Evolutionary conservation across 1,284 basidiomycete species (phyloP).

Genomic region (Boletus smithii): DNA sequence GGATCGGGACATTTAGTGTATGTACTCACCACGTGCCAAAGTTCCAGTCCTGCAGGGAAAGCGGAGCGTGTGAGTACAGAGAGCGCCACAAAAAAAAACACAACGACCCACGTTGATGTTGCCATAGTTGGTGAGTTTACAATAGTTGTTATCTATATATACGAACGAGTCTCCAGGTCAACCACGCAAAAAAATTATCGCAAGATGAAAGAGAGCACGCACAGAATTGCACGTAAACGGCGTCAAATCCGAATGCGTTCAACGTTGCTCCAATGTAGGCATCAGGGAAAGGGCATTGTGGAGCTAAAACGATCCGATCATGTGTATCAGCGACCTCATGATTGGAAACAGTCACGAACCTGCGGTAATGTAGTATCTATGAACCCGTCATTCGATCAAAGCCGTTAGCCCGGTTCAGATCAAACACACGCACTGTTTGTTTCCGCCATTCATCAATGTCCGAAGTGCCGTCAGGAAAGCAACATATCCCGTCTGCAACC

Average conservation of each 20-base stretch:
- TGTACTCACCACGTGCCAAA: conserved; percentile 46
- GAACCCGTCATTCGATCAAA: conserved; percentile 2
- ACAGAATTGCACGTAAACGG: conserved; percentile 62
- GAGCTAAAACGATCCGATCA: conserved; percentile 35
- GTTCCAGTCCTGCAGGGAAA: conserved; percentile 52
- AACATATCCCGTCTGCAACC: conserved; percentile 46
- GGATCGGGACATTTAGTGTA: too few species aligned
- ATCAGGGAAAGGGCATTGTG: conserved; percentile 68
- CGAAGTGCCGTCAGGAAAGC: conserved; percentile 56
- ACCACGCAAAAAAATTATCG: neutral
- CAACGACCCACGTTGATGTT: conserved; percentile 39
- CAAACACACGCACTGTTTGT: conserved; percentile 43
- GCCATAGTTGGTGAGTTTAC: conserved; percentile 43
- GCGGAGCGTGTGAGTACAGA: neutral
- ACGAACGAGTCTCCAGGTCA: conserved; percentile 2
- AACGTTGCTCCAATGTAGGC: conserved; percentile 52
- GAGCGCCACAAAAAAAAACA: neutral
- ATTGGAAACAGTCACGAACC: conserved; percentile 26
- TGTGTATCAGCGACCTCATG: neutral
- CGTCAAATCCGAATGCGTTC: conserved; percentile 56
- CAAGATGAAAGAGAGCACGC: neutral
- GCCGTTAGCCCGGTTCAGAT: neutral
- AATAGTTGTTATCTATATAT: conserved; percentile 54
- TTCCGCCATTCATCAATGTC: conserved; percentile 44
- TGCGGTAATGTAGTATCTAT: conserved; percentile 56